Evolutionary conservation across 768 basidiomycete species (phyloP).

Genomic region (Podaxis rugospora): DNA sequence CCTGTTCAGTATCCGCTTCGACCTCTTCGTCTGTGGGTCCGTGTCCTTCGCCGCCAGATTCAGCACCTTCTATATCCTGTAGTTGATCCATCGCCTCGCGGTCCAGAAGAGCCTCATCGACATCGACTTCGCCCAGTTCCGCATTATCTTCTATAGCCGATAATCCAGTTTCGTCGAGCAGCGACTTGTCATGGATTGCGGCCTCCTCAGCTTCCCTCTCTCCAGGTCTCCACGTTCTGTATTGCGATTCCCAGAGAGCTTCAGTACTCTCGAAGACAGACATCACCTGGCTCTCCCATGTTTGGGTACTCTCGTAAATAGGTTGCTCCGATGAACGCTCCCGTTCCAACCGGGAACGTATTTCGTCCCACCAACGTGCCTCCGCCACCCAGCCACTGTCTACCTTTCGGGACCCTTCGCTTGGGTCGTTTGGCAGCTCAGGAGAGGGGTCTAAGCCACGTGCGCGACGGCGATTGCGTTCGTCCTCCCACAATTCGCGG

Average conservation of each 20-base stretch:
- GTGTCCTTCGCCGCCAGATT: constrained; percentile 24
- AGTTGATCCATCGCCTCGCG: not conserved
- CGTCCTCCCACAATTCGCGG: constrained; percentile 95
- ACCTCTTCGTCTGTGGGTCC: constrained; percentile 19
- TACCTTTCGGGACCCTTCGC: constrained; percentile 52
- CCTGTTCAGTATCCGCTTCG: constrained; percentile 14
- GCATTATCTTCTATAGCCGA: constrained; percentile 29
- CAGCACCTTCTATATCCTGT: constrained; percentile 27
- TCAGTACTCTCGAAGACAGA: constrained; percentile 89
- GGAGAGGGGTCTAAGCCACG: constrained; percentile 73
- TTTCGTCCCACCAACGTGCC: constrained; percentile 70
- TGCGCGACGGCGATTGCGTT: constrained; percentile 65
- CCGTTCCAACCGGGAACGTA: constrained; percentile 59
- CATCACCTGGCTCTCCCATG: constrained; percentile 76
- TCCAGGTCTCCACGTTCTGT: constrained; percentile 54
- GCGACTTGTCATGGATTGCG: constrained; percentile 14
- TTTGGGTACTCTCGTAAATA: constrained; percentile 13
- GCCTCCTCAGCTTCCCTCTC: constrained; percentile 13
- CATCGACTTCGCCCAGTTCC: constrained; percentile 20
- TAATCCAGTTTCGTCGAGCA: constrained; percentile 27
- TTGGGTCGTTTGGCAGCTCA: constrained; percentile 65
- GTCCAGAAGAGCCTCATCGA: not conserved
- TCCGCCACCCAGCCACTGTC: constrained; percentile 70
- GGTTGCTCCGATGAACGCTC: constrained; percentile 18
- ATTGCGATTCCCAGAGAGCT: constrained; percentile 71